Conservation (phyloP, 345 rosid genomes). For the Dovyalis caffra region DNA sequence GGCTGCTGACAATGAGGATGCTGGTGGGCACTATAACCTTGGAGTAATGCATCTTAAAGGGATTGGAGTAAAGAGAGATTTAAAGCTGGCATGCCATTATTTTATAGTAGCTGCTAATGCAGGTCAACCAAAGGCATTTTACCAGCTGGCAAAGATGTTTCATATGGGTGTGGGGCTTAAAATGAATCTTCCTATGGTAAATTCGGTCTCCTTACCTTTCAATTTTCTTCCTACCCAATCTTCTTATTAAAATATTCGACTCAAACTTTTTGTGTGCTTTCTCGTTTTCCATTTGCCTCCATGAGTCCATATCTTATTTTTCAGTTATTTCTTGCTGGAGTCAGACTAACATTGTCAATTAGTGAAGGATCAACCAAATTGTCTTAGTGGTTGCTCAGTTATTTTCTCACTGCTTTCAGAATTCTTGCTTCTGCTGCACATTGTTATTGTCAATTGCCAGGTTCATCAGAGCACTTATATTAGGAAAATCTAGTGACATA, state of each 20-base stretch:
- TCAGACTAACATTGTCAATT: background rate
- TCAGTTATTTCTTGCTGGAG: background rate
- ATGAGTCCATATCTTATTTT: background rate
- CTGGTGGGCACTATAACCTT: constrained; percentile 92
- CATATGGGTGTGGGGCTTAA: constrained; percentile 94
- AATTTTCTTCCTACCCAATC: background rate
- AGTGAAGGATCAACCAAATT: constrained; percentile 1
- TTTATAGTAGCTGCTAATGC: constrained; percentile 85
- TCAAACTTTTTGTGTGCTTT: background rate
- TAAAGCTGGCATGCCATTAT: constrained; percentile 67
- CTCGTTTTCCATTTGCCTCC: background rate
- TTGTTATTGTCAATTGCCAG: background rate
- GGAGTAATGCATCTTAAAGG: constrained; percentile 92
- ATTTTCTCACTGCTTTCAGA: background rate
- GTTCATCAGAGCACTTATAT: background rate
- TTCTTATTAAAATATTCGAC: background rate
- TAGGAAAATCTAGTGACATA: background rate
- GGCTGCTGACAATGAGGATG: constrained; percentile 76
- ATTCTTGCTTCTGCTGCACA: background rate
- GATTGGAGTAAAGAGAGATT: constrained; percentile 86
- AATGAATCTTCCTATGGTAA: constrained; percentile 75
- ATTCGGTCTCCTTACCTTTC: constrained; percentile 5
- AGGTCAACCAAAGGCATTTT: constrained; percentile 97
- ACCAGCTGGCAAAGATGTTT: constrained; percentile 97
- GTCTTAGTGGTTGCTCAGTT: background rate